Evolutionary conservation across 768 basidiomycete genomes (phyloP).

Genomic region (Mycena leptocephala): DNA sequence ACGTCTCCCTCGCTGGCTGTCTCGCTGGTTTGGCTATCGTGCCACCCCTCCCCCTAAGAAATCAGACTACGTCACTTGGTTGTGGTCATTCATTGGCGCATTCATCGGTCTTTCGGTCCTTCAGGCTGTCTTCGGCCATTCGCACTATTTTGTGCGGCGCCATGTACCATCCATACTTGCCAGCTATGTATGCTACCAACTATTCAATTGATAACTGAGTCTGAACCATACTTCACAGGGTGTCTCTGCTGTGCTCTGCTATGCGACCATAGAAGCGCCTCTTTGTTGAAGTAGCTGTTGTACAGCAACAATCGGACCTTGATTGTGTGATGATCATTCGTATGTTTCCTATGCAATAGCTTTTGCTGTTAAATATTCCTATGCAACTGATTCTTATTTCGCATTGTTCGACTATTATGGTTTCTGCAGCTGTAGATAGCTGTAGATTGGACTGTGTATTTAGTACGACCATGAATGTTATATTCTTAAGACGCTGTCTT

Average conservation of each 20-base stretch:
- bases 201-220: neutral
- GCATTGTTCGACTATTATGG: too few relatives aligned
- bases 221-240: slow-evolving; percentile 54
- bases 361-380: too few relatives aligned
- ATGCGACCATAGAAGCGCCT: slow-evolving; percentile 68
- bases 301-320: too few relatives aligned
- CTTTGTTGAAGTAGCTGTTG: too few relatives aligned
- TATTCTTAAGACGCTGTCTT: too few relatives aligned
- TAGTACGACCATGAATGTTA: too few relatives aligned
- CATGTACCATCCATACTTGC: slow-evolving; percentile 65
- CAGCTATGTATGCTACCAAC: slow-evolving; percentile 58
- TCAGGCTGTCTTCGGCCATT: slow-evolving; percentile 65
- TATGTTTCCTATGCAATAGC: too few relatives aligned
- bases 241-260: slow-evolving; percentile 70
- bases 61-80: slow-evolving; percentile 57
- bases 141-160: slow-evolving; percentile 62
- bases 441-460: too few relatives aligned
- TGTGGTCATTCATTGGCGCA: slow-evolving; percentile 70
- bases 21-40: slow-evolving; percentile 64
- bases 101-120: slow-evolving; percentile 66
- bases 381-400: too few relatives aligned
- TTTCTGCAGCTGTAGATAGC: too few relatives aligned
- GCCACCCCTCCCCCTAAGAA: slow-evolving; percentile 48
- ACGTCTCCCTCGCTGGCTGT: slow-evolving; percentile 54
- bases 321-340: too few relatives aligned